Evolutionary conservation across 768 basidiomycete genomes (phyloP).

Genomic region (button mushroom (Agaricus bisporus)): DNA sequence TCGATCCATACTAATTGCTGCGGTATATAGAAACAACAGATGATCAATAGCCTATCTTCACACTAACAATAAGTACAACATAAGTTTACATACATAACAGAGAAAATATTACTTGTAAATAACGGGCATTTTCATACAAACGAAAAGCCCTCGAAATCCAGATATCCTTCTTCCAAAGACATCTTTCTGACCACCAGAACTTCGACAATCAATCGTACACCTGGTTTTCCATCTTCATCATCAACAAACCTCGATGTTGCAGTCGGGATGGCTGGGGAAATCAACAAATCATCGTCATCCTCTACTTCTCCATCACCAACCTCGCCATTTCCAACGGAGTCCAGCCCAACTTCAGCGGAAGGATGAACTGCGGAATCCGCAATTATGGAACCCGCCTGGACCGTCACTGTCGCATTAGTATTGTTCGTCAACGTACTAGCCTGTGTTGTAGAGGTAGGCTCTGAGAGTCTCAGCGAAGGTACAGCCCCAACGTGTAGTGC

Average conservation of each 20-base stretch:
- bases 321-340: not conserved
- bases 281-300: not conserved
- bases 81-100: no score
- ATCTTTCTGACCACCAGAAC: conserved; percentile 75
- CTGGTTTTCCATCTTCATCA: conserved; percentile 24
- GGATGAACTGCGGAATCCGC: not conserved
- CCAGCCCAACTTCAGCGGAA: not conserved
- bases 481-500: not conserved
- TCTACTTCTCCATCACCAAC: not conserved
- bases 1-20: conserved; percentile 64
- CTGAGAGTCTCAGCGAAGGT: not conserved
- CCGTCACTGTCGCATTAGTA: not conserved
- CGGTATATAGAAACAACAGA: no score
- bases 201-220: conserved; percentile 69
- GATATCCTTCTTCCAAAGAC: conserved; percentile 66
- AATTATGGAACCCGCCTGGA: not conserved
- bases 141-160: conserved; percentile 65
- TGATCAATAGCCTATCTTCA: no score
- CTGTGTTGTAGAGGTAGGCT: not conserved
- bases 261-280: not conserved
- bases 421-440: not conserved
- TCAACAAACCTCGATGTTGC: not conserved
- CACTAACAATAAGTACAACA: no score
- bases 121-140: not conserved
- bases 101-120: no score